These are phyloP conservation scores for Cutaneotrichosporon sp. DNA, from an alignment of 1,284 basidiomycete genomes.

Conservation along the genomic window DNA sequence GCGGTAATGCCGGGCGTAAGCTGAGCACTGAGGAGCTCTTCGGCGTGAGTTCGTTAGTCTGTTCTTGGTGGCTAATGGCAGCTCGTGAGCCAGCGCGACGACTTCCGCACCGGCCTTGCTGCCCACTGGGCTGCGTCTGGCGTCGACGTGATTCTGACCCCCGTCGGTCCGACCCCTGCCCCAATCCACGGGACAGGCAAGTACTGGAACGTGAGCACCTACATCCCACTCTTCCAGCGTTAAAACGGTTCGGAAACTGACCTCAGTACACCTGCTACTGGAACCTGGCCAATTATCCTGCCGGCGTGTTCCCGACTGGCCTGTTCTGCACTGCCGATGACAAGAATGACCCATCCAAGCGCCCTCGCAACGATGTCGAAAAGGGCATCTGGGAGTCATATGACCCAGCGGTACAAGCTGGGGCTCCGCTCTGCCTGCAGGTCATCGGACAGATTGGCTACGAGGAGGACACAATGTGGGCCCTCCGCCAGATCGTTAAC, in stretches of 20 bases:
- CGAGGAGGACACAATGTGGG: slow-evolving; percentile 14
- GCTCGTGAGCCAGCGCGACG: slow-evolving; percentile 28
- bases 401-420: slow-evolving; percentile 12
- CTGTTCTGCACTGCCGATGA: slow-evolving; percentile 30
- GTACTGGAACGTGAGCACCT: slow-evolving; percentile 30
- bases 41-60: slow-evolving; percentile 19
- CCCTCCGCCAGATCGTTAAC: slow-evolving; percentile 4
- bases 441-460: slow-evolving; percentile 13
- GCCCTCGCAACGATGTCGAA: slow-evolving; percentile 46
- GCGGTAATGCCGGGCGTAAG: slow-evolving; percentile 14
- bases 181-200: slow-evolving; percentile 34
- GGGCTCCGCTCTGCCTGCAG: slow-evolving; percentile 16
- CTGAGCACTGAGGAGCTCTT: slow-evolving; percentile 24
- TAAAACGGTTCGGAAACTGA: no score
- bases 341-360: slow-evolving; percentile 27
- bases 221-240: no score
- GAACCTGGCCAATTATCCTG: slow-evolving; percentile 66
- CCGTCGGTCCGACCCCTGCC: slow-evolving; percentile 37
- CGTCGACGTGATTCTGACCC: slow-evolving; percentile 43
- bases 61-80: slow-evolving; percentile 22
- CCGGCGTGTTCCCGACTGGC: slow-evolving; percentile 63
- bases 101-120: slow-evolving; percentile 27
- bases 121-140: slow-evolving; percentile 24
- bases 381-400: slow-evolving; percentile 25
- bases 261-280: slow-evolving; percentile 59